Base-by-base conservation (phyloP, 345 rosid species). In the Viola odorata region DNA sequence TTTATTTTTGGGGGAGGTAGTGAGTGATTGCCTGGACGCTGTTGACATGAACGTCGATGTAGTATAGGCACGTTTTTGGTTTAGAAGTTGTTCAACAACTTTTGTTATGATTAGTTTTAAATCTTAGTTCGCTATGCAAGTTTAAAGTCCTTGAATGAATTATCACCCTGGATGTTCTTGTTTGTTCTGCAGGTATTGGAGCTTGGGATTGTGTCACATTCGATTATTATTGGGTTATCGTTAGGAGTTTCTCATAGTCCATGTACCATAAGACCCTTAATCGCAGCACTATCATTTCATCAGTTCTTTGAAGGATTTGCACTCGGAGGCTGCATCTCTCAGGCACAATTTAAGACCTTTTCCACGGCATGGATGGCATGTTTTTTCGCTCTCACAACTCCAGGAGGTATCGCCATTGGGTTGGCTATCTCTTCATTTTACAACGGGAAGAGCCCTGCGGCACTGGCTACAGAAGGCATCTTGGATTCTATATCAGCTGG, bases 301-400 rank as follows among this genome's bases (percentile, higher is more conserved):
- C 99, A 90, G 39, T 88, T 94, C 79, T 94, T 94, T n/a, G 99
- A 94, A 84, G 99, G 97, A 32, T 83, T 91, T 17, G 96, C 97
- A 0, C 89, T 90, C 0, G 97, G 95, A 49, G 99, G 99, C 41
- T 94, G 97, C 81, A 81, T 88, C 3, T 81, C 95, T 4, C 95
- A 90, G 72, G 97, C 99, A 1, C 81, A 75, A 42, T 81, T 88
- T 71, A 85, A 77, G 67, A 70, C 71, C 0, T 41, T 53, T 0
- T 80, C 92, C 6, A 73, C 92, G 3, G 49, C 81, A 2, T 0
- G 83, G 13, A 88, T 90, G 99, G 92, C 89, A 1, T 82, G 81
- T 42, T 90, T 90, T 58, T 94, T 94, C 1, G 83, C 88, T 16
- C 14, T 90, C 3, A 94, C 97, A 6, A 85, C 96, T 1, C 96